A percentile compares a stretch with the other conserved stretches of the same genome.
These are phyloP conservation scores for Urostyla sp. DNA, from an alignment of 73 alveolate species.

Conservation along the genomic window DNA sequence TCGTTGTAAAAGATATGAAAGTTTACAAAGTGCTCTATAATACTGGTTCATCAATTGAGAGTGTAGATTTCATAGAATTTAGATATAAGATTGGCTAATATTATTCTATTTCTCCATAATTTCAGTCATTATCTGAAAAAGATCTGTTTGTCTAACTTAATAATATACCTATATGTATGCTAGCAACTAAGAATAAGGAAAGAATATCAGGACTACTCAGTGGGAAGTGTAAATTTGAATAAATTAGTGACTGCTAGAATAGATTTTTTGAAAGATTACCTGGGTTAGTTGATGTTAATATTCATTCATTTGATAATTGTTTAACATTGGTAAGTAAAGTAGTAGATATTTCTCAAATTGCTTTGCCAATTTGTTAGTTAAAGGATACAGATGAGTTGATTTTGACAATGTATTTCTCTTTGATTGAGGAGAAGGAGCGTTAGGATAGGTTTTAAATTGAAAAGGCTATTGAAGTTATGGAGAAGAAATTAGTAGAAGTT, in stretches of 20 bases:
- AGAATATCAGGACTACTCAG: not conserved
- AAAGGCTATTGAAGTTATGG: not conserved
- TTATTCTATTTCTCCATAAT: not conserved
- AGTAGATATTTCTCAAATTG: slow-evolving; percentile 8
- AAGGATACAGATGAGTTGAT: slow-evolving; percentile 23
- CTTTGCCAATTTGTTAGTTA: slow-evolving; percentile 62
- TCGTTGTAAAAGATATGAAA: slow-evolving; percentile 56
- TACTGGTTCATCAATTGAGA: slow-evolving; percentile 62
- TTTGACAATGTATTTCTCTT: slow-evolving; percentile 5
- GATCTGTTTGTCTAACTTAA: slow-evolving; percentile 34
- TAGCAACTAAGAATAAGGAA: slow-evolving; percentile 58
- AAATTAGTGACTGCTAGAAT: slow-evolving; percentile 48
- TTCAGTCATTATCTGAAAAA: not conserved
- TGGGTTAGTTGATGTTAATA: slow-evolving; percentile 64
- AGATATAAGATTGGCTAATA: slow-evolving; percentile 29
- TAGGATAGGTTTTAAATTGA: not conserved
- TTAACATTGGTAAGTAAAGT: not conserved
- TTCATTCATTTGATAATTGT: slow-evolving; percentile 50
- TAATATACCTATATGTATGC: slow-evolving; percentile 53
- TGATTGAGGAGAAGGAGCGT: slow-evolving; percentile 1
- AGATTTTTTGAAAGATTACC: slow-evolving; percentile 74
- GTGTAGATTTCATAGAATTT: slow-evolving; percentile 56
- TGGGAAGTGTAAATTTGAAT: slow-evolving; percentile 21
- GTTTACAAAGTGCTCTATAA: slow-evolving; percentile 61
- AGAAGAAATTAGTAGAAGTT: slow-evolving; percentile 2